Evolutionary conservation across 768 basidiomycete species (phyloP).

Genomic region (Mycena rosella): DNA sequence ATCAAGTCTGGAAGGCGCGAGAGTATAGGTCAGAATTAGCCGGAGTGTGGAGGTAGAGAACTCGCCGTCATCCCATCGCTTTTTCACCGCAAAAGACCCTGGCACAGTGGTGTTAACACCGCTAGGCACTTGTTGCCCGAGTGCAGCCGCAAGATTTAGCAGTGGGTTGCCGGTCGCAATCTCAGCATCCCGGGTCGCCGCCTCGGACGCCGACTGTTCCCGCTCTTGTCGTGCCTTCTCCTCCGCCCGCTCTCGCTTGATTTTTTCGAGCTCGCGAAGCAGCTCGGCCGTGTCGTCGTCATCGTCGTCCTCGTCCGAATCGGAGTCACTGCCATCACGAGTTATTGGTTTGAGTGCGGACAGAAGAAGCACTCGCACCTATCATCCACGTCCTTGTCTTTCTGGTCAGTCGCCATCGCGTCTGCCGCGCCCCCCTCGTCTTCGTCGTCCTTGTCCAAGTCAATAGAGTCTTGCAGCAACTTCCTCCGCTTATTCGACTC

Average conservation of each 20-base stretch:
- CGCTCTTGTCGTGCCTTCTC: conserved; percentile 88
- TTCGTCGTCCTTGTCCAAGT: conserved; percentile 91
- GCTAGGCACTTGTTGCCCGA: conserved; percentile 76
- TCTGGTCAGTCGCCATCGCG: conserved; percentile 48
- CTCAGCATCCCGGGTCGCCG: conserved; percentile 79
- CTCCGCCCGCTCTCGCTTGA: conserved; percentile 94
- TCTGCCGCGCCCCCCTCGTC: conserved; percentile 68
- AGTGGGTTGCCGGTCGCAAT: conserved; percentile 92
- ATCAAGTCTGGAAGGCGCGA: conserved; percentile 82
- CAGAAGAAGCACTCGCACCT: conserved; percentile 51
- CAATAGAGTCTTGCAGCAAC: conserved; percentile 86
- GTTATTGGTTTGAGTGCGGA: conserved; percentile 1
- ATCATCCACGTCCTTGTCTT: conserved; percentile 56
- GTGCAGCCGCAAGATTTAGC: conserved; percentile 90
- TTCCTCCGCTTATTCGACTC: conserved; percentile 88
- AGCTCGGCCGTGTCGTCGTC: conserved; percentile 96
- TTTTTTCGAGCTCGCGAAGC: conserved; percentile 97
- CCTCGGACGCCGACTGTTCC: conserved; percentile 73
- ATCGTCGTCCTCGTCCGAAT: conserved; percentile 68
- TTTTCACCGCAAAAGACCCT: conserved; percentile 91
- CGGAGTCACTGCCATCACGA: conserved; percentile 56
- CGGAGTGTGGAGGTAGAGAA: conserved; percentile 28
- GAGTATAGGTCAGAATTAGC: conserved; percentile 8
- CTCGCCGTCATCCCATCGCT: conserved; percentile 95
- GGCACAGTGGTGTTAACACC: conserved; percentile 81